Base-by-base conservation (phyloP, 306 rosid genomes). In the Hylodesmum podocarpum region DNA sequence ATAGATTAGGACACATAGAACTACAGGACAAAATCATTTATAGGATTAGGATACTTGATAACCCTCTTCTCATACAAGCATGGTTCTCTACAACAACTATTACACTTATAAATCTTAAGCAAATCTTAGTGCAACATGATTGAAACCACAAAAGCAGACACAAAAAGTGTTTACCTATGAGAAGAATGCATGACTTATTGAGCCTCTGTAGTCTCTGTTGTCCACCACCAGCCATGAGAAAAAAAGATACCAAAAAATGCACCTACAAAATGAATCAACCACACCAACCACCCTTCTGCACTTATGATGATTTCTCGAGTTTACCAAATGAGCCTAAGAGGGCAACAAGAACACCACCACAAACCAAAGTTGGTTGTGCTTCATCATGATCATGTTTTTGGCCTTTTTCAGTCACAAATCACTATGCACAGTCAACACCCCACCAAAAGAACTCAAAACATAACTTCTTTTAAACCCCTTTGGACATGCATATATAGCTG, bases 101-200 rank as follows among this genome's bases (percentile, higher is more conserved):
- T 16, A 58, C 28, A 29, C 59, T 53, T 21, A n/a, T n/a, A n/a
- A 53, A 59, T 62, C 34, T 50, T 64, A 24, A 72, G 28, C 40
- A 36, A 66, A 58, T 12, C 14, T 46, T 27, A 15, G 19, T 53
- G 34, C 8, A 47, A 54, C 14, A 66, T 5, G 70, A n/a, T 16
- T 27, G 39, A 64, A 71, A 51, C 54, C 25, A 66, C 51, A 19
- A 75, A 37, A 67, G 46, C 3, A 68, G 28, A 33, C 55, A 24
- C 0, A 36, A 4, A 58, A 3, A 34, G 6, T 33, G 16, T 25
- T 74, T 84, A 95, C 98, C 97, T 85, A 88, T 89, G 66, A 95
- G 97, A 5, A 95, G 97, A 85, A 92, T 78, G 75, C 97, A 95
- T 2, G 98, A 84, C 76, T 80, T 80, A 66, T 80, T 90, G 53